Conservation (phyloP, 345 rosid genomes). For the Heritiera littoralis region DNA sequence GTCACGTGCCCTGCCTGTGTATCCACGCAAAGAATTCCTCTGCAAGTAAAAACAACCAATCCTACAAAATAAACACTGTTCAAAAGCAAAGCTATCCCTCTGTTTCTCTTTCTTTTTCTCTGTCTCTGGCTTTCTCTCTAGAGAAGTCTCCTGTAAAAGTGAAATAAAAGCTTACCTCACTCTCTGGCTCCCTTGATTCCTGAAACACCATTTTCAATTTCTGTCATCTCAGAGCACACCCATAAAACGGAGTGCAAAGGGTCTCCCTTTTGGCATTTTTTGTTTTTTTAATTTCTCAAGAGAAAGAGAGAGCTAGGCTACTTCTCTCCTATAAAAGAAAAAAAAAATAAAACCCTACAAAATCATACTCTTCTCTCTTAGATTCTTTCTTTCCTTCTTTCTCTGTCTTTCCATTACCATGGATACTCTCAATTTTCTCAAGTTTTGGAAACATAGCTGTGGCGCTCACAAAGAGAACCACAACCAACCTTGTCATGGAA, state of each 20-base stretch:
- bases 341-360: slow-evolving; percentile 14
- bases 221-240: slow-evolving; percentile 16
- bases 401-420: slow-evolving; percentile 21
- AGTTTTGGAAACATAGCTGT: slow-evolving; percentile 50
- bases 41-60: slow-evolving; percentile 18
- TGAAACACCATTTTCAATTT: slow-evolving; percentile 42
- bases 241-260: slow-evolving; percentile 55
- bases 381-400: neutral
- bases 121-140: neutral
- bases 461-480: slow-evolving; percentile 28
- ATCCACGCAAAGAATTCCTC: slow-evolving; percentile 20
- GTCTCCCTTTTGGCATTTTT: slow-evolving; percentile 5
- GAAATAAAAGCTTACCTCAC: slow-evolving; percentile 24
- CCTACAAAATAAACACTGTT: slow-evolving; percentile 20
- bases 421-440: slow-evolving; percentile 75
- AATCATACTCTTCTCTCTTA: neutral
- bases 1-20: slow-evolving; percentile 28
- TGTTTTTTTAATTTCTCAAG: neutral
- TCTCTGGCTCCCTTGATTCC: neutral
- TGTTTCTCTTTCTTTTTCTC: neutral
- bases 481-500: slow-evolving; percentile 23
- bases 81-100: slow-evolving; percentile 2
- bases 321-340: slow-evolving; percentile 9
- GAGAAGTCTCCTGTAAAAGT: slow-evolving; percentile 17
- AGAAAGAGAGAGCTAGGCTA: neutral